Conservation (phyloP, 805 yeast species). For the Starmerella vaccinii region DNA sequence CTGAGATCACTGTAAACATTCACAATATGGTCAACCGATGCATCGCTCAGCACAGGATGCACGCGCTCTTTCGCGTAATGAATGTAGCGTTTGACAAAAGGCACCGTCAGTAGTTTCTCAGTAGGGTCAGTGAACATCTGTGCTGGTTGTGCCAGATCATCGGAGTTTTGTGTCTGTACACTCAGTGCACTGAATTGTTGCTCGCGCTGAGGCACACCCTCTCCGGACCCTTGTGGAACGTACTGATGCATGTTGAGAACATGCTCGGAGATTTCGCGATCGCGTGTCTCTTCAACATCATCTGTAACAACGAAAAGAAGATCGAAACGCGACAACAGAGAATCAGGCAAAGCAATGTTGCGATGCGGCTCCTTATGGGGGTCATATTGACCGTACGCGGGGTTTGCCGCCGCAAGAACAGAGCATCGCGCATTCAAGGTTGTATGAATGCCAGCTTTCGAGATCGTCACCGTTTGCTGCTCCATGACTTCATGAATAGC, state of each 20-base stretch:
- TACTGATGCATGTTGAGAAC: conserved; percentile 88
- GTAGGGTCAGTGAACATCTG: conserved; percentile 43
- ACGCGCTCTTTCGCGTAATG: conserved; percentile 88
- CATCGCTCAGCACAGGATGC: conserved; percentile 65
- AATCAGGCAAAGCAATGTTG: conserved; percentile 94
- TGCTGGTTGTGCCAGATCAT: conserved; percentile 28
- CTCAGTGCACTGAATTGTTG: conserved; percentile 58
- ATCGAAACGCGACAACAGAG: conserved; percentile 92
- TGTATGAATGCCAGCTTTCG: conserved; percentile 96
- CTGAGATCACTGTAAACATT: conserved; percentile 69
- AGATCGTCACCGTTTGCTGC: conserved; percentile 96
- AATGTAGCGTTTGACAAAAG: conserved; percentile 81
- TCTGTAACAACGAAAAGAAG: conserved; percentile 90
- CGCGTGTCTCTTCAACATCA: conserved; percentile 76
- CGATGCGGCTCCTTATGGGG: conserved; percentile 92
- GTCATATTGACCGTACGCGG: conserved; percentile 93
- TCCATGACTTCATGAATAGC: conserved; percentile 99
- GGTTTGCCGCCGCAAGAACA: conserved; percentile 96
- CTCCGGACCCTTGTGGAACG: conserved; percentile 74
- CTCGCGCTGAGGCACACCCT: conserved; percentile 91
- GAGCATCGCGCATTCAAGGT: conserved; percentile 93
- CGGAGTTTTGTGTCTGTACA: conserved; percentile 51
- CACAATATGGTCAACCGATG: conserved; percentile 73
- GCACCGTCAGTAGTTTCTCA: conserved; percentile 55
- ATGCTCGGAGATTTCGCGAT: conserved; percentile 84